Evolutionary conservation across 2,329 filamentous ascomycete genomes (phyloP).

Genomic region (Monilinia fructigena): DNA sequence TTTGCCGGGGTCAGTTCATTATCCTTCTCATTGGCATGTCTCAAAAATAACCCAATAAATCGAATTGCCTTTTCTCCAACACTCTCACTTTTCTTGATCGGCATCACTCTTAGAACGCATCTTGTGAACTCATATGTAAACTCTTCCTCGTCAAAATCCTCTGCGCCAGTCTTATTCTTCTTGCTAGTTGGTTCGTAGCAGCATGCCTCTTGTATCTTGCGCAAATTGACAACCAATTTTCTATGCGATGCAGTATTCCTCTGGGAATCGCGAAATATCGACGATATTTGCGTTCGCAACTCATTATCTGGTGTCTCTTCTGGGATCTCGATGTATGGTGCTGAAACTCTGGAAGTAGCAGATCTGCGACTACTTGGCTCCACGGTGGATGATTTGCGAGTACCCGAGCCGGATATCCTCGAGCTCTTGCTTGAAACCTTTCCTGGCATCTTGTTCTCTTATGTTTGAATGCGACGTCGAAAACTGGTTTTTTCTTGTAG

Average conservation of each 20-base stretch:
- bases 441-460: constrained; percentile 45
- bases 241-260: constrained; percentile 85
- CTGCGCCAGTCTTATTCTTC: constrained; percentile 52
- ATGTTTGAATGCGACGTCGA: background rate
- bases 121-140: constrained; percentile 85
- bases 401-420: constrained; percentile 41
- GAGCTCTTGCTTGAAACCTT: constrained; percentile 46
- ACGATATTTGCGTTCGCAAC: constrained; percentile 71
- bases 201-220: constrained; percentile 88
- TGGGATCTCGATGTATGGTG: constrained; percentile 52
- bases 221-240: constrained; percentile 81
- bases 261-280: constrained; percentile 78
- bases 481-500: constrained; percentile 3
- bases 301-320: constrained; percentile 69
- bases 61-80: constrained; percentile 83
- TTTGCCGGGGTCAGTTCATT: constrained; percentile 62
- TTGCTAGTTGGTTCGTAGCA: constrained; percentile 60
- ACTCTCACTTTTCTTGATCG: constrained; percentile 86
- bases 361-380: constrained; percentile 45
- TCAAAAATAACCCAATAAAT: constrained; percentile 85
- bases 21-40: constrained; percentile 68
- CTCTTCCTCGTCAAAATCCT: constrained; percentile 77
- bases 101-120: constrained; percentile 77
- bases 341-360: constrained; percentile 43
- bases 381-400: constrained; percentile 45